Conservation (phyloP, 768 basidiomycete species). For the Paxillus rubicundulus region DNA sequence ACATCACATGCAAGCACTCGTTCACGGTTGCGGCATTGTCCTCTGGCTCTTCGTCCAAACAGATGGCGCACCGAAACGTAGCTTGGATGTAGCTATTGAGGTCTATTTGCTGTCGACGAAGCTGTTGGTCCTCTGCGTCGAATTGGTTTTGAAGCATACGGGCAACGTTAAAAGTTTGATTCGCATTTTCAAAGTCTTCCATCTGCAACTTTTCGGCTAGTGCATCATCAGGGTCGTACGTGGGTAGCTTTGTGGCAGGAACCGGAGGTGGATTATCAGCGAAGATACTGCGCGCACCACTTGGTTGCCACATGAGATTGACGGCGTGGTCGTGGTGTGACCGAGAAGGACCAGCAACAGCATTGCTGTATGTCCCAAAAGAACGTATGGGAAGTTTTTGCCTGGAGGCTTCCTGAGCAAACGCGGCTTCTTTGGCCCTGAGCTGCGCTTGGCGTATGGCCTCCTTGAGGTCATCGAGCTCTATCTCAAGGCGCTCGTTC, state of each 20-base stretch:
- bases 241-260: slow-evolving; percentile 10
- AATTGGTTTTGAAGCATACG: slow-evolving; percentile 34
- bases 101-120: slow-evolving; percentile 34
- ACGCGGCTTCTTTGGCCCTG: neutral
- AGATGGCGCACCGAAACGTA: slow-evolving; percentile 55
- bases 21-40: slow-evolving; percentile 43
- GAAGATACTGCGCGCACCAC: slow-evolving; percentile 19
- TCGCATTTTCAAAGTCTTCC: slow-evolving; percentile 6
- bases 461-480: slow-evolving; percentile 17
- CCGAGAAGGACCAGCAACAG: slow-evolving; percentile 26
- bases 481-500: slow-evolving; percentile 26
- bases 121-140: slow-evolving; percentile 39
- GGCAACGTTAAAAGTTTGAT: slow-evolving; percentile 22
- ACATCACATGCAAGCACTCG: slow-evolving; percentile 51
- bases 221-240: slow-evolving; percentile 15
- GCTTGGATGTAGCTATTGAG: slow-evolving; percentile 30
- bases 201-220: slow-evolving; percentile 17
- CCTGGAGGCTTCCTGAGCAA: neutral
- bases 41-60: slow-evolving; percentile 47
- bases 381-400: neutral
- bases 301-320: neutral
- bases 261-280: slow-evolving; percentile 25
- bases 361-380: slow-evolving; percentile 13
- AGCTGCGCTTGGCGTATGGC: slow-evolving; percentile 14
- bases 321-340: neutral